A percentile compares a stretch with the other conserved stretches of the same genome.
Evolutionary conservation across 129 eudicot species (phyloP).

Genomic region (Flaveria trinervia): DNA sequence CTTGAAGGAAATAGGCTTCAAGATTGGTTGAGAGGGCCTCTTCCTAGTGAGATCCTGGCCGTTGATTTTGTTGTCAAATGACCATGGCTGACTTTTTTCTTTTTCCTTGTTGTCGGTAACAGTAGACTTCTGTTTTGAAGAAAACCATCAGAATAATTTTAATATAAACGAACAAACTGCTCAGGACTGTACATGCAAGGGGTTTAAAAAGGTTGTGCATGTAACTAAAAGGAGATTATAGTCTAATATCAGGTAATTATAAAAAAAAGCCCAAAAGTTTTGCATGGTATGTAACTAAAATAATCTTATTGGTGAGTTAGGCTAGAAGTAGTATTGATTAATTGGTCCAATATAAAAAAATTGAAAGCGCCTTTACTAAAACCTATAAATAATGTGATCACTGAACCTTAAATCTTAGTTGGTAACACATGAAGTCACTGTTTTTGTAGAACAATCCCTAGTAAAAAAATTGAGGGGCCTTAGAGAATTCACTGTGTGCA

Average conservation of each 20-base stretch:
- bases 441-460: not conserved
- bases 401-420: not conserved
- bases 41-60: constrained; percentile 41
- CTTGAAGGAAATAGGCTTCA: constrained; percentile 59
- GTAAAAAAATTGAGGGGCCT: not conserved
- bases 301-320: not conserved
- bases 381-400: not conserved
- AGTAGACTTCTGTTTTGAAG: constrained; percentile 36
- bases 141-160: not conserved
- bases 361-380: not conserved
- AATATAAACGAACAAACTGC: not conserved
- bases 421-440: not conserved
- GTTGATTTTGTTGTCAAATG: constrained; percentile 35
- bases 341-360: not conserved
- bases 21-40: constrained; percentile 46
- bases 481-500: not conserved
- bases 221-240: not conserved
- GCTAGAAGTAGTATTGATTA: not conserved
- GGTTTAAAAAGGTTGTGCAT: not conserved
- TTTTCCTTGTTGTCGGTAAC: constrained; percentile 24
- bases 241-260: not conserved
- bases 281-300: not conserved
- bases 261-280: not conserved
- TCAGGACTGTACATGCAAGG: not conserved
- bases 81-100: constrained; percentile 36